Evolutionary conservation across 495 filamentous ascomycete genomes (phyloP).

Genomic region (Aspergillus campestris): DNA sequence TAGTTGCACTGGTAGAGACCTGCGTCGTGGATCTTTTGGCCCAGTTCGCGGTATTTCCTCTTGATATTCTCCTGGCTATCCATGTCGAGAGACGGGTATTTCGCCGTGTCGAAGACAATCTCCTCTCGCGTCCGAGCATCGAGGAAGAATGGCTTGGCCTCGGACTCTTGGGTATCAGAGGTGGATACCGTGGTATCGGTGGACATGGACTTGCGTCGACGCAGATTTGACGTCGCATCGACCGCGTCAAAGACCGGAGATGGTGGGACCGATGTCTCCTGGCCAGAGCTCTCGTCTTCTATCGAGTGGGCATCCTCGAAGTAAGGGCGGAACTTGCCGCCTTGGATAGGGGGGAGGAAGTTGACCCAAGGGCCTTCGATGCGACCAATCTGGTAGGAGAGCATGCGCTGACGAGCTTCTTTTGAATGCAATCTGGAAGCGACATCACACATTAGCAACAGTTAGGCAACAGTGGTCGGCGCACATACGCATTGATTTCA

Average conservation of each 20-base stretch:
- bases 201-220: slow-evolving; percentile 21
- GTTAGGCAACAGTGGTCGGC: not conserved
- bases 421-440: slow-evolving; percentile 66
- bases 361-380: slow-evolving; percentile 80
- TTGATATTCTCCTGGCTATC: slow-evolving; percentile 72
- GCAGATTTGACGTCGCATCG: slow-evolving; percentile 26
- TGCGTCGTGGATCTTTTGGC: slow-evolving; percentile 60
- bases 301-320: slow-evolving; percentile 24
- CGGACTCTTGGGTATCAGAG: slow-evolving; percentile 15
- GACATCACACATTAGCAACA: slow-evolving; percentile 5
- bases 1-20: slow-evolving; percentile 85
- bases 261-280: slow-evolving; percentile 37
- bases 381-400: slow-evolving; percentile 72
- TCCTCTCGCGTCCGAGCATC: slow-evolving; percentile 68
- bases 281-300: slow-evolving; percentile 36
- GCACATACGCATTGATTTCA: slow-evolving; percentile 80
- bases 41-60: slow-evolving; percentile 67
- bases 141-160: slow-evolving; percentile 51
- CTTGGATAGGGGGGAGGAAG: slow-evolving; percentile 88
- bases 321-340: slow-evolving; percentile 67
- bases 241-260: slow-evolving; percentile 60
- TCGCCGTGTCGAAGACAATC: slow-evolving; percentile 66
- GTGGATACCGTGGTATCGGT: slow-evolving; percentile 30
- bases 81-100: slow-evolving; percentile 73
- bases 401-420: slow-evolving; percentile 70